Conservation (phyloP, 2,329 filamentous ascomycete genomes). For the Coniochaeta sp. region DNA sequence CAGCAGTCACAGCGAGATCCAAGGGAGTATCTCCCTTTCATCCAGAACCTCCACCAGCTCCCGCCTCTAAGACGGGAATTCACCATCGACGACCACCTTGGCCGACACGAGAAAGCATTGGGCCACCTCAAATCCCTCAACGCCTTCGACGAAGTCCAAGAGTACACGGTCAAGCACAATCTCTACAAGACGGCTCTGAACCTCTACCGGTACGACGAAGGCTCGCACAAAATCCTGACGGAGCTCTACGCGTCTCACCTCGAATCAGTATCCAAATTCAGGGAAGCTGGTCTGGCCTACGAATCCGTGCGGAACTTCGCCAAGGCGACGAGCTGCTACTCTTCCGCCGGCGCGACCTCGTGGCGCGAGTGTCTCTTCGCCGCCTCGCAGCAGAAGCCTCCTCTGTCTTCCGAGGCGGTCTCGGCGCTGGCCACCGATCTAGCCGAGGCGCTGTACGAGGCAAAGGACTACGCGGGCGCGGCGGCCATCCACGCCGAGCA, state of each 20-base stretch:
- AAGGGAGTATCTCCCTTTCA: constrained; percentile 88
- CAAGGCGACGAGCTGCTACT: constrained; percentile 76
- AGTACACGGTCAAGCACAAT: constrained; percentile 70
- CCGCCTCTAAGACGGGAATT: constrained; percentile 65
- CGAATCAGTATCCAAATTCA: constrained; percentile 65
- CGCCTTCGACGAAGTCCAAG: constrained; percentile 68
- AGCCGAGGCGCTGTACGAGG: constrained; percentile 72
- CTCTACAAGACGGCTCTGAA: constrained; percentile 73
- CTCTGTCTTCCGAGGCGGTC: constrained; percentile 54
- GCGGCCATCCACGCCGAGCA: constrained; percentile 78
- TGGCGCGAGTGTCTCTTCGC: constrained; percentile 89
- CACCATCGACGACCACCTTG: constrained; percentile 82
- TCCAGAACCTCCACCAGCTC: constrained; percentile 77
- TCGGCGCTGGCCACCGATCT: constrained; percentile 63
- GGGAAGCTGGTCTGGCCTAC: constrained; percentile 84
- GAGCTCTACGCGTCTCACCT: constrained; percentile 74
- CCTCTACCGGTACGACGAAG: constrained; percentile 75
- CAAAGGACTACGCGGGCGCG: constrained; percentile 75
- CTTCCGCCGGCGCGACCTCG: constrained; percentile 63
- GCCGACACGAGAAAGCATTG: constrained; percentile 69
- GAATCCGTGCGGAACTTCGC: constrained; percentile 73
- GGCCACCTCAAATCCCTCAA: constrained; percentile 65
- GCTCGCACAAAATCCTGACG: constrained; percentile 61
- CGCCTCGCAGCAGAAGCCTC: constrained; percentile 59
- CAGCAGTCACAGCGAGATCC: constrained; percentile 96